These are phyloP conservation scores for Terfezia boudieri DNA, from an alignment of 495 filamentous ascomycete species.

Conservation along the genomic window DNA sequence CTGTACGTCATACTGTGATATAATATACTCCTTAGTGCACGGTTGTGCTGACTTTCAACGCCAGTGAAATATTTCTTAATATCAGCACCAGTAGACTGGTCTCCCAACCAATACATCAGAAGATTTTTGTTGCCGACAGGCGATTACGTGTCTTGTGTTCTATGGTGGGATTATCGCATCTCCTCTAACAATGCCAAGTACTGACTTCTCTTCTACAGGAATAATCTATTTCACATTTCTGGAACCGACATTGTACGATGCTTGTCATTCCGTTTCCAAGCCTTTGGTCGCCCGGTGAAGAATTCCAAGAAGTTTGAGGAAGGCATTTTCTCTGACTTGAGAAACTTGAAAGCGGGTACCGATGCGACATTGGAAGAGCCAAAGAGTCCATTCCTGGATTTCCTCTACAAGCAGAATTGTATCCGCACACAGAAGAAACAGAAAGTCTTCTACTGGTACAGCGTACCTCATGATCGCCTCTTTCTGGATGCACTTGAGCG, in stretches of 20 bases:
- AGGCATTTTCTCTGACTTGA: constrained; percentile 95
- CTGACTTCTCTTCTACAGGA: constrained; percentile 33
- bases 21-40: background rate
- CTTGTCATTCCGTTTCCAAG: constrained; percentile 93
- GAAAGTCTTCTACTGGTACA: constrained; percentile 99
- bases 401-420: constrained; percentile 99
- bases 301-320: constrained; percentile 99
- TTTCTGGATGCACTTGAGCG: constrained; percentile 95
- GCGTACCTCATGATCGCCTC: constrained; percentile 88
- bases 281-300: constrained; percentile 93
- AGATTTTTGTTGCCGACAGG: constrained; percentile 88
- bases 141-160: constrained; percentile 94
- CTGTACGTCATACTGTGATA: constrained; percentile 34
- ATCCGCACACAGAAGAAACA: constrained; percentile 99
- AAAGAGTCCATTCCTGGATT: constrained; percentile 94
- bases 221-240: constrained; percentile 96
- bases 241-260: constrained; percentile 98
- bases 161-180: constrained; percentile 41
- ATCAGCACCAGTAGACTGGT: constrained; percentile 95
- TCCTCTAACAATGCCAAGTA: background rate
- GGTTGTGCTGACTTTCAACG: constrained; percentile 1
- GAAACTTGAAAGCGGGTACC: constrained; percentile 92
- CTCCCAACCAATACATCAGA: constrained; percentile 84
- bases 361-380: constrained; percentile 98
- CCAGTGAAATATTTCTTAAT: constrained; percentile 99